Conservation (phyloP, 1,284 basidiomycete genomes). For the Malassezia sp. region DNA sequence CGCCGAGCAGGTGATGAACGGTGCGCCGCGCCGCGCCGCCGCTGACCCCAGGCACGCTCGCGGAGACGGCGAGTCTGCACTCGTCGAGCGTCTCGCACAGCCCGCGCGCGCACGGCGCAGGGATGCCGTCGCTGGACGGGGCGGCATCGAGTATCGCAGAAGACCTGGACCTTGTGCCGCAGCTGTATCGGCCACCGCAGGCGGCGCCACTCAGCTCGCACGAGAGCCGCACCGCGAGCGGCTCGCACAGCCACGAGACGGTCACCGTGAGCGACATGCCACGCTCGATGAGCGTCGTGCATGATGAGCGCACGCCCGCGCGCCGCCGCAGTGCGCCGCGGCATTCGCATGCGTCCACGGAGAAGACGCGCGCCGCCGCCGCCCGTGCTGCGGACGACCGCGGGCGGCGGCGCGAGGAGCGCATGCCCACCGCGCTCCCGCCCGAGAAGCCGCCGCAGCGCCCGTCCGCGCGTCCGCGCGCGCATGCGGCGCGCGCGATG, state of each 20-base stretch:
- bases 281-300: background rate
- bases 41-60: slow-evolving; percentile 8
- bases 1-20: slow-evolving; percentile 59
- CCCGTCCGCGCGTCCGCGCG: background rate
- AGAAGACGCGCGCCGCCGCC: no score
- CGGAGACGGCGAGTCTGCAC: slow-evolving; percentile 17
- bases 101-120: slow-evolving; percentile 1
- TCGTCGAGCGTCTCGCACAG: slow-evolving; percentile 13
- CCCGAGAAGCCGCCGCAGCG: background rate
- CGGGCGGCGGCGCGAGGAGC: no score
- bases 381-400: no score
- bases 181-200: background rate
- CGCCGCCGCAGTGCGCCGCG: no score
- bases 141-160: slow-evolving; percentile 1
- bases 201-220: background rate
- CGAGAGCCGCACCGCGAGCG: slow-evolving; percentile 3
- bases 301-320: background rate
- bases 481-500: background rate
- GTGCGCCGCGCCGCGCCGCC: slow-evolving; percentile 51
- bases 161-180: background rate
- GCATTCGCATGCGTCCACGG: no score
- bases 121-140: background rate
- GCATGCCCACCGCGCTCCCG: no score
- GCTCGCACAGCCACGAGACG: slow-evolving; percentile 14
- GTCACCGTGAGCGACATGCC: slow-evolving; percentile 15